A percentile compares a stretch with the other conserved stretches of the same genome.
Evolutionary conservation across 345 rosid species (phyloP).

Genomic region (Eucalyptus sideroxylon): DNA sequence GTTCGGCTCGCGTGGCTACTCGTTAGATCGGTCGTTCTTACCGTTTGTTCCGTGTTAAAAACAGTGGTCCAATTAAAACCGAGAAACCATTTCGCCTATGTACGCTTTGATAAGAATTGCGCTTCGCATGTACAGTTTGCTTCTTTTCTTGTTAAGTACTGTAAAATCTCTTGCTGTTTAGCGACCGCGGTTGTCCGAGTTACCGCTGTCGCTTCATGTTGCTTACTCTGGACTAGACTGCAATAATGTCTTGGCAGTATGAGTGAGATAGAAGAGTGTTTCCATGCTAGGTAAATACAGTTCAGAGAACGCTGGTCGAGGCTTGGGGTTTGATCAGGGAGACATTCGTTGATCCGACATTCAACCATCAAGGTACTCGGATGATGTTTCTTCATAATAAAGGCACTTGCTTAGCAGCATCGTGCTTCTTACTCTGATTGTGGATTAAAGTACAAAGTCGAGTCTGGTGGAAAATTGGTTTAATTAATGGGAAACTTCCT

Average conservation of each 20-base stretch:
- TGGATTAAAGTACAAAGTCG: neutral
- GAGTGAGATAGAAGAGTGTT: neutral
- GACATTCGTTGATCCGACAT: constrained; percentile 81
- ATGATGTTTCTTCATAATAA: neutral
- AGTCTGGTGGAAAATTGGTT: neutral
- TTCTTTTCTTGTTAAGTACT: neutral
- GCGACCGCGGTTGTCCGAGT: neutral
- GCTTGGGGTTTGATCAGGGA: constrained; percentile 94
- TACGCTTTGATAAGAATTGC: neutral
- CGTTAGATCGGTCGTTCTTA: neutral
- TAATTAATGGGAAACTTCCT: neutral
- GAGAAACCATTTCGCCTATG: neutral
- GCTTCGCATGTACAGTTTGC: neutral
- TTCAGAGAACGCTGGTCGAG: constrained; percentile 88
- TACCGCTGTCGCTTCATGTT: neutral
- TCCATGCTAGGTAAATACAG: constrained; percentile 57
- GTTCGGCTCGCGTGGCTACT: neutral
- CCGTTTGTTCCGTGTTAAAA: neutral
- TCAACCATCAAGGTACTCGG: constrained; percentile 71
- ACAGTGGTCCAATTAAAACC: neutral
- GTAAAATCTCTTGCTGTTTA: neutral
- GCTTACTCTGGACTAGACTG: neutral
- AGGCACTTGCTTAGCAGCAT: neutral
- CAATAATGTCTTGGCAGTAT: neutral
- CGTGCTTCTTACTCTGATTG: neutral